Evolutionary conservation across 805 yeast genomes (phyloP).

Genomic region (Wickerhamiella cacticola): DNA sequence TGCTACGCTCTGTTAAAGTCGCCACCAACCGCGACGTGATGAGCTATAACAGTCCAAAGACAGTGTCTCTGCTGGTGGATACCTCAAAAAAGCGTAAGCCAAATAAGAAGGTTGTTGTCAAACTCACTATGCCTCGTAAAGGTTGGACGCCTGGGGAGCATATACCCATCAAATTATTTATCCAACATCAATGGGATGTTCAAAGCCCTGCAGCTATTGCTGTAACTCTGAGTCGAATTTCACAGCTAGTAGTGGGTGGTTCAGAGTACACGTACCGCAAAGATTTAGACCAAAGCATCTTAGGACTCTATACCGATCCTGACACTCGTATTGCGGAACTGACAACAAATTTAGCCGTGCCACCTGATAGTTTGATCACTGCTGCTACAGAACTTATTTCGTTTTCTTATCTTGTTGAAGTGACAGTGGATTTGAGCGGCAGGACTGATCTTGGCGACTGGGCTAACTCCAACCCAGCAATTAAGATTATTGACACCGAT

Average conservation of each 20-base stretch:
- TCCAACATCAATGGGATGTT: slow-evolving; percentile 59
- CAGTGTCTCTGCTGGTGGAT: slow-evolving; percentile 51
- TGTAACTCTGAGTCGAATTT: slow-evolving; percentile 66
- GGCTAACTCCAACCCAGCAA: slow-evolving; percentile 19
- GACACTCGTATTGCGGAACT: slow-evolving; percentile 43
- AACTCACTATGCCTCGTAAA: slow-evolving; percentile 41
- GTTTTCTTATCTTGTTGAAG: slow-evolving; percentile 77
- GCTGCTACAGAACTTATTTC: slow-evolving; percentile 59
- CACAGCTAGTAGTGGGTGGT: slow-evolving; percentile 28
- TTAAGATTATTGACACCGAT: slow-evolving; percentile 53
- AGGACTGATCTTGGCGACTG: slow-evolving; percentile 32
- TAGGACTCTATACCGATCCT: slow-evolving; percentile 73
- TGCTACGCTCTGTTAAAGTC: slow-evolving; percentile 25
- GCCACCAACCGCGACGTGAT: slow-evolving; percentile 67
- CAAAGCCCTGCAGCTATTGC: slow-evolving; percentile 63
- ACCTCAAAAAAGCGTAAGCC: slow-evolving; percentile 30
- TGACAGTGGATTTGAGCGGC: slow-evolving; percentile 66
- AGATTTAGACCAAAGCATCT: slow-evolving; percentile 64
- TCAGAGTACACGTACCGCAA: slow-evolving; percentile 49
- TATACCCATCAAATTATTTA: slow-evolving; percentile 55
- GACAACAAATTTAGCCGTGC: slow-evolving; percentile 55
- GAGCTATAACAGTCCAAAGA: slow-evolving; percentile 50
- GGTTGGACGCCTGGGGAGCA: slow-evolving; percentile 74
- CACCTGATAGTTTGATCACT: slow-evolving; percentile 79
- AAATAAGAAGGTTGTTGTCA: slow-evolving; percentile 23